Evolutionary conservation across 805 yeast genomes (phyloP).

Genomic region (Starmerella tilneyi): DNA sequence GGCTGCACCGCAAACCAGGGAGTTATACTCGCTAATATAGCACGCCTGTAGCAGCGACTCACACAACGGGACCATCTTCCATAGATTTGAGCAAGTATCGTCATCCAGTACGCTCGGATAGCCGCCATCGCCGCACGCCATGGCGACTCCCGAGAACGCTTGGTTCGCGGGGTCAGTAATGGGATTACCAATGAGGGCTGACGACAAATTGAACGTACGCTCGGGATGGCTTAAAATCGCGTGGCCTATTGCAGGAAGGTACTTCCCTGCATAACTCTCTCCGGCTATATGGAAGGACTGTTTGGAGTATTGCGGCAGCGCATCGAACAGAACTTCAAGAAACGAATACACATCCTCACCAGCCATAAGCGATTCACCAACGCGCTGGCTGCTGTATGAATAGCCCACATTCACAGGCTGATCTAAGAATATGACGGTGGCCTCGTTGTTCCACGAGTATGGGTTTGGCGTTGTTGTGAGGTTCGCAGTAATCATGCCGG

Average conservation of each 20-base stretch:
- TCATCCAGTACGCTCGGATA: slow-evolving; percentile 64
- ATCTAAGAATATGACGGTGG: slow-evolving; percentile 83
- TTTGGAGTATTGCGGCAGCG: slow-evolving; percentile 63
- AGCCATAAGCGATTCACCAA: slow-evolving; percentile 43
- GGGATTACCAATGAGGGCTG: slow-evolving; percentile 88
- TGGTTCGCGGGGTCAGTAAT: slow-evolving; percentile 79
- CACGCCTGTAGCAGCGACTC: slow-evolving; percentile 63
- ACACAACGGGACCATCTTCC: slow-evolving; percentile 64
- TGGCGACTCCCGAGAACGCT: slow-evolving; percentile 73
- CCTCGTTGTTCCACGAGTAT: slow-evolving; percentile 84
- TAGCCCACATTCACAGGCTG: slow-evolving; percentile 94
- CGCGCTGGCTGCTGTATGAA: slow-evolving; percentile 48
- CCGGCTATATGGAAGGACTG: slow-evolving; percentile 75
- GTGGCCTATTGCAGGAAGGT: slow-evolving; percentile 74
- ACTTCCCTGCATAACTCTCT: slow-evolving; percentile 92
- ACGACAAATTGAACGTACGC: slow-evolving; percentile 57
- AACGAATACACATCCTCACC: slow-evolving; percentile 85
- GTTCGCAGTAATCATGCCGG: slow-evolving; percentile 64
- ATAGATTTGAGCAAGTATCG: slow-evolving; percentile 67
- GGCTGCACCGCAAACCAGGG: slow-evolving; percentile 83
- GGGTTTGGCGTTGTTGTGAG: slow-evolving; percentile 70
- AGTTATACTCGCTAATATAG: slow-evolving; percentile 57
- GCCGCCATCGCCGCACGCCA: slow-evolving; percentile 93
- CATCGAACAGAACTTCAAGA: slow-evolving; percentile 73
- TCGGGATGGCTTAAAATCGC: slow-evolving; percentile 51